phyloP scores from a whole-genome alignment of 2,329 filamentous ascomycete genomes.

The Clonostachys solani region DNA sequence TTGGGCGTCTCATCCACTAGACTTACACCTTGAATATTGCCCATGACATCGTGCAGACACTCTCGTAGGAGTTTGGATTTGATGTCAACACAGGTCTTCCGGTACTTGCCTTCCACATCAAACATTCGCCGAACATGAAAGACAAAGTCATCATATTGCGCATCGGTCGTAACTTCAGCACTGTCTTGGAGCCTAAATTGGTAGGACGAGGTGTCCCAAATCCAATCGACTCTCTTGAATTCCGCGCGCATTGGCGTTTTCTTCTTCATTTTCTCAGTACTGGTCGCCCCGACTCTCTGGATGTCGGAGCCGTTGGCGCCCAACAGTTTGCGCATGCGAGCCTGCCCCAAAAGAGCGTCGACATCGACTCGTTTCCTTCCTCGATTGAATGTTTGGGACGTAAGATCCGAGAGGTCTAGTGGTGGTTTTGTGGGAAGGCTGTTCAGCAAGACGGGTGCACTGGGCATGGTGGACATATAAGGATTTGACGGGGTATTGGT shows the following conservation, averaged over 20 bases:
- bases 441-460: no score
- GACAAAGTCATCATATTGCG: constrained; percentile 70
- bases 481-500: no score
- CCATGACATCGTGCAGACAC: constrained; percentile 39
- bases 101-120: constrained; percentile 79
- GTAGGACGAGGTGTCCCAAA: constrained; percentile 47
- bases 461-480: no score
- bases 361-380: no score
- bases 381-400: no score
- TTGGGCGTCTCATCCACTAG: constrained; percentile 76
- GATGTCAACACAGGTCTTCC: constrained; percentile 71
- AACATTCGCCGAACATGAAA: constrained; percentile 83
- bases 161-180: constrained; percentile 35
- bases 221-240: constrained; percentile 49
- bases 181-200: constrained; percentile 52
- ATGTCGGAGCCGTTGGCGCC: no score
- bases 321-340: no score
- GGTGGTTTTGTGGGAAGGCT: no score
- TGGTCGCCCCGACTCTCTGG: no score
- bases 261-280: constrained; percentile 6
- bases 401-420: no score
- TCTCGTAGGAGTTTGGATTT: constrained; percentile 77
- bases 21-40: constrained; percentile 51
- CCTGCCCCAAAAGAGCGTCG: no score
- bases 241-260: constrained; percentile 14